Percentiles rank a stretch among this genome's conserved stretches.
Conservation (phyloP, 2,329 filamentous ascomycete genomes). For the Dichotomopilus funicola region DNA sequence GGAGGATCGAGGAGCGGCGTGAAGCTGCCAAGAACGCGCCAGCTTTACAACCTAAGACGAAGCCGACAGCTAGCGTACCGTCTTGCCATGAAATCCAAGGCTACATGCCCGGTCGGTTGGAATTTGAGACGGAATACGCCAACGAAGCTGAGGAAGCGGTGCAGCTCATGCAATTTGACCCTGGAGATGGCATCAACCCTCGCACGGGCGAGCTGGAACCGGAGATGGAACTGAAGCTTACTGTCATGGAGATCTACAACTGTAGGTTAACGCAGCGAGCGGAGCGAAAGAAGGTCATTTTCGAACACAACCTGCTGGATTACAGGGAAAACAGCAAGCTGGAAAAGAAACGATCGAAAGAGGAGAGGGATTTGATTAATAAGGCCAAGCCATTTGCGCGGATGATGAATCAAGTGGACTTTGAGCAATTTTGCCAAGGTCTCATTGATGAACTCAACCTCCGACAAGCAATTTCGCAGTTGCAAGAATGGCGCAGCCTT, state of each 20-base stretch:
- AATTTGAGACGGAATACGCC: conserved; percentile 96
- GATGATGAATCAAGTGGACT: conserved; percentile 93
- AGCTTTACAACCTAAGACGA: conserved; percentile 82
- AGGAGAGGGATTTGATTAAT: conserved; percentile 84
- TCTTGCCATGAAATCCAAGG: conserved; percentile 97
- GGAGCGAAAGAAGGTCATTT: conserved; percentile 92
- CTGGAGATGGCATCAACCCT: conserved; percentile 85
- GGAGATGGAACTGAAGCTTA: conserved; percentile 95
- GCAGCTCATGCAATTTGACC: conserved; percentile 96
- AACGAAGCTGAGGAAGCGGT: conserved; percentile 98
- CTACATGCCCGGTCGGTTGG: conserved; percentile 94
- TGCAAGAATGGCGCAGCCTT: conserved; percentile 88
- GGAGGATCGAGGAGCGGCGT: conserved; percentile 84
- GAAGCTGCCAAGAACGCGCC: conserved; percentile 79
- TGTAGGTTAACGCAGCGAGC: conserved; percentile 81
- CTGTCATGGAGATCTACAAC: conserved; percentile 98
- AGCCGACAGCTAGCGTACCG: conserved; percentile 90
- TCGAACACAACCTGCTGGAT: conserved; percentile 88
- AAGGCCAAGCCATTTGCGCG: conserved; percentile 93
- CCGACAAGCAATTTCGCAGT: conserved; percentile 77
- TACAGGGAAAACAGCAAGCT: conserved; percentile 84
- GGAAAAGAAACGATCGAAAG: conserved; percentile 94
- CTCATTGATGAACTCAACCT: conserved; percentile 87
- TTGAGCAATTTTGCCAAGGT: conserved; percentile 76
- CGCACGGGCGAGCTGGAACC: conserved; percentile 81